phyloP scores from a whole-genome alignment of 1,284 basidiomycete species.

The Trichosporon sp. region DNA sequence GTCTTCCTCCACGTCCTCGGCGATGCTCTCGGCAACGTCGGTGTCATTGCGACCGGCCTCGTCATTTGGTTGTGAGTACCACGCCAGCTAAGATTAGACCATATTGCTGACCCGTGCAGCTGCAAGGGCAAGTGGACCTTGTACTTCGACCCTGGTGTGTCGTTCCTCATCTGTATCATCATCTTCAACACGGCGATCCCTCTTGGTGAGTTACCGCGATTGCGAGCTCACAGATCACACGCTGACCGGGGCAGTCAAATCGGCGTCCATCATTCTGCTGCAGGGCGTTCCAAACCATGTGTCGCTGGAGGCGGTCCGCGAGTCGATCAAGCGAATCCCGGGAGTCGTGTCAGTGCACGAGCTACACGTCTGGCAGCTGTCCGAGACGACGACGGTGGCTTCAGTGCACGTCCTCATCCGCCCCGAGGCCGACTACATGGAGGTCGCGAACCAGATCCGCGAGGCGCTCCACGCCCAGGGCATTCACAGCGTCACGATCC shows the following conservation, averaged over 20 bases:
- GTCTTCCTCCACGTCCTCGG: constrained; percentile 93
- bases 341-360: constrained; percentile 93
- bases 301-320: constrained; percentile 81
- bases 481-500: constrained; percentile 91
- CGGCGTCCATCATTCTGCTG: constrained; percentile 93
- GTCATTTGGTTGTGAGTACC: constrained; percentile 74
- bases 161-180: constrained; percentile 91
- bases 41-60: constrained; percentile 92
- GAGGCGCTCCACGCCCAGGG: constrained; percentile 82
- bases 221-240: neutral
- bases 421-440: constrained; percentile 81
- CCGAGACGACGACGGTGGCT: constrained; percentile 86
- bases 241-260: constrained; percentile 66
- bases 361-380: constrained; percentile 94
- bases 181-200: constrained; percentile 96
- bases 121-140: constrained; percentile 63
- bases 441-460: constrained; percentile 79
- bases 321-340: constrained; percentile 74
- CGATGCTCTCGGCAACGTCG: constrained; percentile 96
- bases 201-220: constrained; percentile 65
- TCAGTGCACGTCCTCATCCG: constrained; percentile 92
- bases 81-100: neutral
- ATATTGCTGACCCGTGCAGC: constrained; percentile 29
- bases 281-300: constrained; percentile 92
- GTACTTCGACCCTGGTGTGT: constrained; percentile 93